Evolutionary conservation across 805 yeast genomes (phyloP).

Genomic region (Vanderwaltozyma polyspora): DNA sequence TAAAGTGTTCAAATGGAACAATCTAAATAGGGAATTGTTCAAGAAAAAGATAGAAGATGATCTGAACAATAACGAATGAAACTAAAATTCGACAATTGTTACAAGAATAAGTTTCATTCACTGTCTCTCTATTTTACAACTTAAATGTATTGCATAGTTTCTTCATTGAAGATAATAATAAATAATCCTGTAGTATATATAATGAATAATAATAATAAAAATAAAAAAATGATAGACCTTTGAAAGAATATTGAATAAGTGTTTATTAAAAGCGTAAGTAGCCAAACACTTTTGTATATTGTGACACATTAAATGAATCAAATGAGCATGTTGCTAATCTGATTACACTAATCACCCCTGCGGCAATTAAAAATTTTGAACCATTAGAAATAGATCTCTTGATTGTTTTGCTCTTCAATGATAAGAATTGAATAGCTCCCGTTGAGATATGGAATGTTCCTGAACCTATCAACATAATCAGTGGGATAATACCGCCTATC

Average conservation of each 20-base stretch:
- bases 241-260: too few species aligned
- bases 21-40: slow-evolving; percentile 10
- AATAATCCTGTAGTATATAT: too few species aligned
- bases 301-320: slow-evolving; percentile 4
- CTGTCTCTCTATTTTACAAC: too few species aligned
- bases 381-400: slow-evolving; percentile 13
- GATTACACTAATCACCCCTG: slow-evolving; percentile 13
- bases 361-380: slow-evolving; percentile 5
- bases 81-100: too few species aligned
- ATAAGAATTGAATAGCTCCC: slow-evolving; percentile 15
- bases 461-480: slow-evolving; percentile 11
- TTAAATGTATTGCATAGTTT: too few species aligned
- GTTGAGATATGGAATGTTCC: slow-evolving; percentile 19
- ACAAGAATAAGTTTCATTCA: too few species aligned
- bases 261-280: too few species aligned
- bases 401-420: slow-evolving; percentile 6
- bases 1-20: slow-evolving; percentile 22
- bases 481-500: slow-evolving; percentile 15
- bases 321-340: slow-evolving; percentile 6
- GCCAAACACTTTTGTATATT: slow-evolving; percentile 7
- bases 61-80: too few species aligned
- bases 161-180: too few species aligned
- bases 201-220: too few species aligned
- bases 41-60: background rate
- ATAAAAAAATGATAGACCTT: too few species aligned